phyloP scores from a whole-genome alignment of 257 asterid species.

The Lycium ferocissimum region DNA sequence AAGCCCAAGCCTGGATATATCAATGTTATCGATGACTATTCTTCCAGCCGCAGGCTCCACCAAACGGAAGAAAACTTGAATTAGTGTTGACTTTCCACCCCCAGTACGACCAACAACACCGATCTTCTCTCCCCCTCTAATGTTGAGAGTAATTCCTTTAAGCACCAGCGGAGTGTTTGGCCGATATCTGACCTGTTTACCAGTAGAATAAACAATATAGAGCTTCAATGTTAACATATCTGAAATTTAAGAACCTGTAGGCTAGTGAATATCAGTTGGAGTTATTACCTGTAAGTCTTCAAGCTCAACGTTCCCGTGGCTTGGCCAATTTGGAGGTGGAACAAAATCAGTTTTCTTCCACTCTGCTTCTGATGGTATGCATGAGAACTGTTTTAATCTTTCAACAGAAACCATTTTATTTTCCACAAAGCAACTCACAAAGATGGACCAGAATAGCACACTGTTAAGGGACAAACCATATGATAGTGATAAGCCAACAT shows the following conservation, averaged over 20 bases:
- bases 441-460: constrained; percentile 68
- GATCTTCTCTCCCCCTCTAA: constrained; percentile 88
- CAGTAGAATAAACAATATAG: constrained; percentile 27
- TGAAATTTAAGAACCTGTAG: not conserved
- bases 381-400: constrained; percentile 88
- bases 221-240: not conserved
- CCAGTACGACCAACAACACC: constrained; percentile 99
- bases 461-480: constrained; percentile 85
- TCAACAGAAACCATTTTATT: constrained; percentile 97
- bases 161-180: constrained; percentile 87
- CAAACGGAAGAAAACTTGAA: constrained; percentile 91
- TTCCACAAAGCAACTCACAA: constrained; percentile 81
- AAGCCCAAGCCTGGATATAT: constrained; percentile 76
- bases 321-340: constrained; percentile 87
- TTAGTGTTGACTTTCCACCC: constrained; percentile 93
- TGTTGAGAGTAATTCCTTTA: constrained; percentile 77
- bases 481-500: constrained; percentile 85
- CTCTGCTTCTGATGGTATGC: constrained; percentile 83
- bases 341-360: constrained; percentile 68
- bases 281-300: constrained; percentile 60
- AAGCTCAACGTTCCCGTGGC: constrained; percentile 70
- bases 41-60: constrained; percentile 94
- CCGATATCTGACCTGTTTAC: constrained; percentile 80
- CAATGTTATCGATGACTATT: constrained; percentile 74
- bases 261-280: not conserved